Conservation (phyloP, 83 land plant genomes). For the Diphasiastrum complanatum region DNA sequence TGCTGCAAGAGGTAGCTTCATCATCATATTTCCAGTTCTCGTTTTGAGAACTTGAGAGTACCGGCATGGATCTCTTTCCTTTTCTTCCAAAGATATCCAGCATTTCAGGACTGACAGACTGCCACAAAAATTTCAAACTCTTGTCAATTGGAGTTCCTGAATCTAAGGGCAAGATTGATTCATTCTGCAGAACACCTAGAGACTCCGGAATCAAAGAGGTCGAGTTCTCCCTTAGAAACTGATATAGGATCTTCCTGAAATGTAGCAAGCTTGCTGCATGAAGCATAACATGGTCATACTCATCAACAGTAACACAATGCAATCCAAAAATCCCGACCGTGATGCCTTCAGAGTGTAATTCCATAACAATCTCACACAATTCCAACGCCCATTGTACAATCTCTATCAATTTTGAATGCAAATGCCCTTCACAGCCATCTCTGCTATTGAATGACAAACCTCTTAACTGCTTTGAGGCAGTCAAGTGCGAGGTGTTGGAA, state of each 20-base stretch:
- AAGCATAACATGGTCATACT: constrained; percentile 17
- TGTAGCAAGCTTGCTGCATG: not conserved
- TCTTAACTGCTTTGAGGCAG: not conserved
- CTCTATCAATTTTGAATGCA: too few species aligned
- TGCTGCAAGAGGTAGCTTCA: too few species aligned
- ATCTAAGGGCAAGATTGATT: too few species aligned
- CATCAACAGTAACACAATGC: constrained; percentile 15
- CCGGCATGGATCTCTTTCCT: too few species aligned
- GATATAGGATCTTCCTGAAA: not conserved
- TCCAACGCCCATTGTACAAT: constrained; percentile 8
- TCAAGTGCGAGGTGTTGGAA: too few species aligned
- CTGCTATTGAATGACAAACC: not conserved
- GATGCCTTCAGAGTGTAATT: constrained; percentile 18
- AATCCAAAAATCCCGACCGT: constrained; percentile 14
- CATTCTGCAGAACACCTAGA: too few species aligned
- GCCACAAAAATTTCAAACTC: not conserved
- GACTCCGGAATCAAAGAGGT: not conserved
- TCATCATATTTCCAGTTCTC: too few species aligned
- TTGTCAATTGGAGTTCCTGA: too few species aligned
- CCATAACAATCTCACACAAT: constrained; percentile 27
- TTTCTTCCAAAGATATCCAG: not conserved
- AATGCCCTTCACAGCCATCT: too few species aligned
- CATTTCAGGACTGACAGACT: constrained; percentile 20
- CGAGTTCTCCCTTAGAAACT: not conserved
- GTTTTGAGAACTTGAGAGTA: too few species aligned